Evolutionary conservation across 208 protist genomes (phyloP), one percentile per base, ranked within the genome.

Genomic region (Leishmania braziliensis): DNA sequence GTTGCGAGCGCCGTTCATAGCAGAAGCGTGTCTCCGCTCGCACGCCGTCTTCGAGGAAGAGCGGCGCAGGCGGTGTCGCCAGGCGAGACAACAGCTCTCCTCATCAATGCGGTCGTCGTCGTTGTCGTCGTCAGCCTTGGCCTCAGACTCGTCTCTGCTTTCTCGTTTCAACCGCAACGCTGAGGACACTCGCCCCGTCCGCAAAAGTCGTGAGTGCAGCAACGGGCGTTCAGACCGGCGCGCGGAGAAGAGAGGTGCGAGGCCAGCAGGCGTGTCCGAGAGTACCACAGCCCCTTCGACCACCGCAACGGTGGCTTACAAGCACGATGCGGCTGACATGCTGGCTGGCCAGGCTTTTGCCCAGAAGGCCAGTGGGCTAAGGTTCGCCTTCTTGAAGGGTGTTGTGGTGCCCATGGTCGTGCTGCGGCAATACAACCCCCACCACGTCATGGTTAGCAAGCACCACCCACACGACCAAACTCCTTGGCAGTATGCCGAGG

Each of bases 321-420:
- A 33, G 23, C 5, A 16, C 12, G 6, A 46, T 54, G 54, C 48
- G 14, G 29, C 71, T 9, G 5, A 39, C n/a, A 33, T 29, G 23
- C 69, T 46, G 12, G 26, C 46, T 1, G 66, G 9, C 43, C 14
- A 43, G 65, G 39, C 75, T 2, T 68, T 48, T 3, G 5, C 71
- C 1, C 10, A 26, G 29, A 36, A 71, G 3, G 75, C 66, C 36
- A 80, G 63, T 6, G 5, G 14, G 63, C 63, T 5, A 33, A 69
- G 83, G 54, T 89, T 91, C 78, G 81, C 88, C 16, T 83, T 93
- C 50, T 29, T 86, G 26, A 77, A 86, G 33, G 86, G 84, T 50
- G 82, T 84, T 48, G 75, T 93, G 9, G 74, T 91, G 63, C 83
- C 90, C 23, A 36, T 83, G 51, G 26, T 18, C 1, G 79, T 85